These are phyloP conservation scores for Capsicum chinense DNA, from an alignment of 257 asterid genomes.

Conservation along the genomic window DNA sequence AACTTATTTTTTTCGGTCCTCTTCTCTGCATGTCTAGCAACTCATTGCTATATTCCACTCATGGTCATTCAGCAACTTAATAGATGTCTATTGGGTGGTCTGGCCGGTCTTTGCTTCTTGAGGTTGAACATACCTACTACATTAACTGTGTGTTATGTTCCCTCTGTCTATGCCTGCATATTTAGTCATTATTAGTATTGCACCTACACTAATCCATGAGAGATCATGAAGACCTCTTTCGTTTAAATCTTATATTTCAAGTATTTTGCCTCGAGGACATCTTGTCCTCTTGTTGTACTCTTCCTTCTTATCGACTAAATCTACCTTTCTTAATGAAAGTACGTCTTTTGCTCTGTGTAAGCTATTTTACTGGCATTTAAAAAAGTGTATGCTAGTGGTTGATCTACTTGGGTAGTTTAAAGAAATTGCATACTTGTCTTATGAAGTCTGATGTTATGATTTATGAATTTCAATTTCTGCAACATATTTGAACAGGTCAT, in stretches of 20 bases:
- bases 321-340: not conserved
- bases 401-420: slow-evolving; percentile 18
- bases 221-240: not conserved
- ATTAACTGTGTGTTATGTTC: not conserved
- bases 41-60: slow-evolving; percentile 20
- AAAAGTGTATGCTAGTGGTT: slow-evolving; percentile 17
- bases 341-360: not conserved
- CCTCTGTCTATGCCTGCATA: not conserved
- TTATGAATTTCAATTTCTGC: not conserved
- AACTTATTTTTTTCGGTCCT: slow-evolving; percentile 5
- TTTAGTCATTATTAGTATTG: not conserved
- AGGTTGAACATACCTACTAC: slow-evolving; percentile 11
- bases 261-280: not conserved
- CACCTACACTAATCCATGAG: slow-evolving; percentile 24
- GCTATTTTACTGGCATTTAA: slow-evolving; percentile 13
- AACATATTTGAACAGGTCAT: slow-evolving; percentile 56
- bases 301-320: slow-evolving; percentile 20
- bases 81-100: slow-evolving; percentile 17
- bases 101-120: not conserved
- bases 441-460: slow-evolving; percentile 11
- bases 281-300: slow-evolving; percentile 26
- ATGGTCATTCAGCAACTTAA: slow-evolving; percentile 19
- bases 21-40: slow-evolving; percentile 16
- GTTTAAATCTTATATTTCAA: not conserved
- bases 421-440: not conserved